phyloP scores from a whole-genome alignment of 306 rosid genomes.

The Castanopsis chinensis region DNA sequence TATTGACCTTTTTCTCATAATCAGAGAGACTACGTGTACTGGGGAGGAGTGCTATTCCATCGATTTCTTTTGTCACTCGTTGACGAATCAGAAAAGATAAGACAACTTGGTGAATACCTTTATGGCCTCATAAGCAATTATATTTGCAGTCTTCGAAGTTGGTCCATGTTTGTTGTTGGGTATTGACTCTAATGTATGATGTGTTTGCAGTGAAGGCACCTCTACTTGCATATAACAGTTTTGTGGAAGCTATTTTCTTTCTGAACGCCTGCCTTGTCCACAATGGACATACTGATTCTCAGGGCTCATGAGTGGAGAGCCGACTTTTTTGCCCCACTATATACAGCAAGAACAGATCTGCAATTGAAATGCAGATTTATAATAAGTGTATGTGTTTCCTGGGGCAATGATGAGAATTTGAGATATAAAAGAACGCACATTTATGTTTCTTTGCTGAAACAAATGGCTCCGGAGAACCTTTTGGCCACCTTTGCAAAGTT shows the following conservation, averaged over 20 bases:
- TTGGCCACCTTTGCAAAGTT: slow-evolving; percentile 90
- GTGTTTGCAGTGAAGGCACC: slow-evolving; percentile 77
- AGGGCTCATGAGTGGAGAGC: slow-evolving; percentile 51
- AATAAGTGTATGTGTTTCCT: slow-evolving; percentile 24
- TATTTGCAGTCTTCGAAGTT: slow-evolving; percentile 24
- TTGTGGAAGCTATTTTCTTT: too few relatives aligned
- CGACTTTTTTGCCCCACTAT: slow-evolving; percentile 48
- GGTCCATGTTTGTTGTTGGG: background rate
- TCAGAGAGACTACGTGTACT: slow-evolving; percentile 80
- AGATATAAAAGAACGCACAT: slow-evolving; percentile 86
- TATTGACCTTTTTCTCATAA: background rate
- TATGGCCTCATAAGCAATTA: slow-evolving; percentile 42
- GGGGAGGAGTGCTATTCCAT: slow-evolving; percentile 94
- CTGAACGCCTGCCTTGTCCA: slow-evolving; percentile 67
- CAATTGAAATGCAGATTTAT: slow-evolving; percentile 4
- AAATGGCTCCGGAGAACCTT: slow-evolving; percentile 96
- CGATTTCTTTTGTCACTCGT: slow-evolving; percentile 92
- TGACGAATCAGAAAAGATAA: slow-evolving; percentile 89
- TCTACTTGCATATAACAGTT: slow-evolving; percentile 88
- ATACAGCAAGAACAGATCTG: slow-evolving; percentile 15
- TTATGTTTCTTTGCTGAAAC: slow-evolving; percentile 82
- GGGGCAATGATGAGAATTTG: slow-evolving; percentile 73
- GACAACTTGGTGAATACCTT: slow-evolving; percentile 70
- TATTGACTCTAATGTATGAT: slow-evolving; percentile 18
- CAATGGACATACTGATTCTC: slow-evolving; percentile 57